Evolutionary conservation across 371 early-diverging fungal genomes (phyloP).

Genomic region (Rhizopus microsporus): DNA sequence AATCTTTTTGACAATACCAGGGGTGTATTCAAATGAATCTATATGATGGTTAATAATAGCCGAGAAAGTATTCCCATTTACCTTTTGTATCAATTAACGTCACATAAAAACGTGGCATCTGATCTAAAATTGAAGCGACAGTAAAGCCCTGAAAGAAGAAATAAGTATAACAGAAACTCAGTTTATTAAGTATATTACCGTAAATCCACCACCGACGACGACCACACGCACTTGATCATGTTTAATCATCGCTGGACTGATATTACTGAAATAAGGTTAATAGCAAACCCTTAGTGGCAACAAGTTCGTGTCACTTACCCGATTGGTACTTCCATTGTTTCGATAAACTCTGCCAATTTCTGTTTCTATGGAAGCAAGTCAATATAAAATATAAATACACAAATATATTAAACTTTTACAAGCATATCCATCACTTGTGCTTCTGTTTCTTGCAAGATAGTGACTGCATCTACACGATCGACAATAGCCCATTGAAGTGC

Average conservation of each 20-base stretch:
- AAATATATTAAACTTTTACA: conserved; percentile 18
- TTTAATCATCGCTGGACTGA: conserved; percentile 13
- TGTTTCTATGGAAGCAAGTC: conserved; percentile 16
- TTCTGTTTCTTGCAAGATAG: conserved; percentile 33
- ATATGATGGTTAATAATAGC: background rate
- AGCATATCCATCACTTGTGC: conserved; percentile 31
- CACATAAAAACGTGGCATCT: conserved; percentile 44
- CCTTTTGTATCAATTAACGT: conserved; percentile 46
- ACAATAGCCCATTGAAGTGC: conserved; percentile 32
- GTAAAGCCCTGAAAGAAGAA: conserved; percentile 35
- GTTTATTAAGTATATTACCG: conserved; percentile 24
- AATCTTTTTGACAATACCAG: conserved; percentile 24
- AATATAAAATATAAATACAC: background rate
- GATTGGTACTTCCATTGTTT: conserved; percentile 24
- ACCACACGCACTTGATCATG: conserved; percentile 30
- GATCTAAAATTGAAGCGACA: conserved; percentile 41
- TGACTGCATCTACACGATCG: conserved; percentile 23
- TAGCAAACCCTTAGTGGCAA: background rate
- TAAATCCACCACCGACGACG: conserved; percentile 44
- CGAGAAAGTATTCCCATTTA: conserved; percentile 5
- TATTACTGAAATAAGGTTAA: conserved; percentile 1
- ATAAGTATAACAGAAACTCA: background rate
- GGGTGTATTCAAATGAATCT: conserved; percentile 44
- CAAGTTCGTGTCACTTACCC: conserved; percentile 15
- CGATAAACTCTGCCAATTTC: conserved; percentile 20